Base-by-base conservation (phyloP, 2,329 filamentous ascomycete genomes). In the Metarhizium humberi region DNA sequence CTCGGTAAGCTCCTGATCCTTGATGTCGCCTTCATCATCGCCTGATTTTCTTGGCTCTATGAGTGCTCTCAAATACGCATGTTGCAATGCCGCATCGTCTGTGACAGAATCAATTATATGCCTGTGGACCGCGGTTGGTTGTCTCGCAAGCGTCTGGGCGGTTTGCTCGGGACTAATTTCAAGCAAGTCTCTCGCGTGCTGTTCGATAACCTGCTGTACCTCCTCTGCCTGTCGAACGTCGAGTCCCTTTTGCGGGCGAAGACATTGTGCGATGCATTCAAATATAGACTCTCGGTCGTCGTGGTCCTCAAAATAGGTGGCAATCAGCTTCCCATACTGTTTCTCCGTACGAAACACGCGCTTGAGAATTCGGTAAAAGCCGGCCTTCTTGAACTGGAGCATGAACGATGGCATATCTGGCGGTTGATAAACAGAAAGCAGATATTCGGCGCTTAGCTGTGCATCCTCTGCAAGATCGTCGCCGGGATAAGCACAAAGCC, bases 371-470 rank as follows among this genome's bases (percentile, higher is more conserved):
- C 94, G 85, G 68, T 88, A 95, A 68, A 97, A 99, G 0, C 84
- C 82, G 2, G 94, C 92, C 59, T 85, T 77, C 61, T 85, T 82
- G 63, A 97, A 89, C 0, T 89, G 73, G 0, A 89, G 85, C 57
- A 97, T 86, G 62, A 97, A 75, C 10, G 78, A 78, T 36, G 85
- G 78, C 57, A 94, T 78, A 65, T 96, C 88, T 3, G 92, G 85
- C 16, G 95, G 94, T 55, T 94, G 91, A 66, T 97, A 96, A 5
- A 94, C 84, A 0, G 95, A 97, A 20, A 99, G 77, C 1, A 99
- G 75, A 68, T 99, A 99, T 71, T 99, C 94, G 1, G 89, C 88
- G 66, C 94, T 99, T n/a, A 99, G 80, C 70, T 99, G 92, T 48
- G 92, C 95, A 70, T 99, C 94, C 54, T 96, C 92, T 4, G 86